phyloP scores from a whole-genome alignment of 2,329 filamentous ascomycete species.

The Colletotrichum musicola region DNA sequence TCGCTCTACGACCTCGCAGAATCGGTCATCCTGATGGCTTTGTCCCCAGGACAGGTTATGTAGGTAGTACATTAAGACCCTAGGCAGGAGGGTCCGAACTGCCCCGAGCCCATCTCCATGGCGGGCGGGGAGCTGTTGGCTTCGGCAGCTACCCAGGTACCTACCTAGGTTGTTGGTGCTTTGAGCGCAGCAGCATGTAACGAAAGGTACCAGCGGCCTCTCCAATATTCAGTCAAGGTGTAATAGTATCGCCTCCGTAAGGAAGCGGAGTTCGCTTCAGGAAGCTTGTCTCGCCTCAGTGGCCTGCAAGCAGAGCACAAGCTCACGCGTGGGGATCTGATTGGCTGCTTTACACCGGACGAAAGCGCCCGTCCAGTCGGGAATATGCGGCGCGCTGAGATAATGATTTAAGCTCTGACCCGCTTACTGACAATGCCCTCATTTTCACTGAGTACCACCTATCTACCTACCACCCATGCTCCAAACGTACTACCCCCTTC shows the following conservation, averaged over 20 bases:
- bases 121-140: too few species aligned
- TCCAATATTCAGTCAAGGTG: not conserved
- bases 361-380: constrained; percentile 27
- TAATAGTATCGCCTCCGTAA: not conserved
- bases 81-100: too few species aligned
- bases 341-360: constrained; percentile 31
- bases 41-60: too few species aligned
- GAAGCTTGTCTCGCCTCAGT: constrained; percentile 14
- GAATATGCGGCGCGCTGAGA: constrained; percentile 28
- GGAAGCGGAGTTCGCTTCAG: too few species aligned
- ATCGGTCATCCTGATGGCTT: too few species aligned
- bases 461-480: constrained; percentile 12
- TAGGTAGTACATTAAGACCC: too few species aligned
- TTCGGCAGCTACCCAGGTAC: not conserved
- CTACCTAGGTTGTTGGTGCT: not conserved
- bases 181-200: not conserved
- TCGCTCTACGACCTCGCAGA: too few species aligned
- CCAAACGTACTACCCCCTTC: not conserved
- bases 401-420: constrained; percentile 29
- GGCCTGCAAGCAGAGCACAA: constrained; percentile 39
- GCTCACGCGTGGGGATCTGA: constrained; percentile 17
- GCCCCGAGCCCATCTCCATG: too few species aligned
- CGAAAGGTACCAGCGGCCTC: not conserved
- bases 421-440: constrained; percentile 35
- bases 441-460: constrained; percentile 10